Percentiles rank a stretch among this genome's conserved stretches.
These are phyloP conservation scores for Neurospora sp. DNA, from an alignment of 2,329 filamentous ascomycete genomes.

Conservation along the genomic window DNA sequence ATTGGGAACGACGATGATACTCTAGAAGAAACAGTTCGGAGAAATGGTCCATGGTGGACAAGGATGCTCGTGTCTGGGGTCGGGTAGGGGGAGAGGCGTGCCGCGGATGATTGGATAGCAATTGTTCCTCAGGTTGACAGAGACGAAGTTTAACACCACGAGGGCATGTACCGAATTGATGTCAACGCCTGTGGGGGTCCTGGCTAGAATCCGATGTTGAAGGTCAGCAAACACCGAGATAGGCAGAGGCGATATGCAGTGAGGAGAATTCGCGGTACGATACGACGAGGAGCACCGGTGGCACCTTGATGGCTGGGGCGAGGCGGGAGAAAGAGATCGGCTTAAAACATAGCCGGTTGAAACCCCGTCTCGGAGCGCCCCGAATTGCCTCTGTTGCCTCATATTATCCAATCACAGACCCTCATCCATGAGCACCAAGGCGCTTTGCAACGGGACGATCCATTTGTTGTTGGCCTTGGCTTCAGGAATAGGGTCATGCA, in stretches of 20 bases:
- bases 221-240: not conserved
- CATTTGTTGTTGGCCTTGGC: slow-evolving; percentile 11
- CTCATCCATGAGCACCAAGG: slow-evolving; percentile 1
- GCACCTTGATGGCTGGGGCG: not conserved
- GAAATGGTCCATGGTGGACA: not conserved
- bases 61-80: not conserved
- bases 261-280: not conserved
- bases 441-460: slow-evolving; percentile 7
- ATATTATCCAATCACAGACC: slow-evolving; percentile 10
- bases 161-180: not conserved
- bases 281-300: not conserved
- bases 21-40: not conserved
- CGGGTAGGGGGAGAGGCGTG: not conserved
- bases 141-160: not conserved
- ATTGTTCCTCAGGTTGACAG: not conserved
- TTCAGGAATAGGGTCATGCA: slow-evolving; percentile 14
- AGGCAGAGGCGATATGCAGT: not conserved
- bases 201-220: not conserved
- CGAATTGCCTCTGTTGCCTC: not conserved
- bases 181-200: not conserved
- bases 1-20: not conserved
- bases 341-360: not conserved
- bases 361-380: not conserved
- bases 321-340: not conserved
- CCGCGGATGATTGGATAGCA: not conserved